Percentiles rank a stretch among this genome's conserved stretches.
Evolutionary conservation across 2,329 filamentous ascomycete species (phyloP).

Genomic region (Aspergillus aculeatus): DNA sequence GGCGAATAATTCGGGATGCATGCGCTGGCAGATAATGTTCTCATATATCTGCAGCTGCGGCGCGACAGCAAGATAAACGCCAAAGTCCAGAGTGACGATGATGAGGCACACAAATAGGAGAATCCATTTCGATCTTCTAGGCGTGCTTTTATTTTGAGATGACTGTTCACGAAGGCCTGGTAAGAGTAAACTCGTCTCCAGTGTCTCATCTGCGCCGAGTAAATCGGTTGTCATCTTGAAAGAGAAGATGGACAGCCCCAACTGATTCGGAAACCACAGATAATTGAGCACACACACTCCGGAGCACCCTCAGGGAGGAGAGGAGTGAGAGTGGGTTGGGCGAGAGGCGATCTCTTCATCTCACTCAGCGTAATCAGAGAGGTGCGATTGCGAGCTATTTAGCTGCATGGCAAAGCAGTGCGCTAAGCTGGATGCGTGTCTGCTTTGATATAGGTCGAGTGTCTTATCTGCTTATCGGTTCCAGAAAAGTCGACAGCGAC

Average conservation of each 20-base stretch:
- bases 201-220: not conserved
- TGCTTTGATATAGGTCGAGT: not conserved
- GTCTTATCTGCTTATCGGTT: not conserved
- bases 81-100: constrained; percentile 13
- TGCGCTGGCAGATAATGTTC: constrained; percentile 13
- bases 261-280: not conserved
- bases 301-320: not conserved
- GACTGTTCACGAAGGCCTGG: not conserved
- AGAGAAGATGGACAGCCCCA: not conserved
- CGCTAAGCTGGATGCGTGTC: not conserved
- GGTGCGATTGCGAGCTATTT: not conserved
- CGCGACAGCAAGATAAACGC: constrained; percentile 11
- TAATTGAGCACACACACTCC: not conserved
- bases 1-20: constrained; percentile 10
- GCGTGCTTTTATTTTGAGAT: not conserved
- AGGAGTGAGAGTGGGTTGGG: not conserved
- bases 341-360: not conserved
- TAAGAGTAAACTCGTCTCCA: constrained; percentile 1
- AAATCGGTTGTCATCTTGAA: not conserved
- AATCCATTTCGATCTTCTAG: constrained; percentile 3
- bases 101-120: constrained; percentile 7
- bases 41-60: constrained; percentile 15
- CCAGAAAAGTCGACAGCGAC: not conserved
- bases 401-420: not conserved
- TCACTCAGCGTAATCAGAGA: not conserved